phyloP scores from a whole-genome alignment of 2,329 filamentous ascomycete species.

The Hypoxylon sp. region DNA sequence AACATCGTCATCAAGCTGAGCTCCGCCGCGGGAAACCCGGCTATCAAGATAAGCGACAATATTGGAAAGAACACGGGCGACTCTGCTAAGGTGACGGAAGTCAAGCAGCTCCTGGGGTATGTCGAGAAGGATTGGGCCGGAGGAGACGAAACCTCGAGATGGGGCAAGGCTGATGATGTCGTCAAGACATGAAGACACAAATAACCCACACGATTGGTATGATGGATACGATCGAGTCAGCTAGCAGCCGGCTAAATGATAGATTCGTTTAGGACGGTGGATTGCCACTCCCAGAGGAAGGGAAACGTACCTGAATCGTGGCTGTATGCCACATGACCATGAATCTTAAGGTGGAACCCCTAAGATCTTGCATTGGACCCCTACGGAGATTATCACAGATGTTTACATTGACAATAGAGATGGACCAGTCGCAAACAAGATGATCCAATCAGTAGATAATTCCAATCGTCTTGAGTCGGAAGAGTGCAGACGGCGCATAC shows the following conservation, averaged over 20 bases:
- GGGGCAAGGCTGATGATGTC: conserved; percentile 63
- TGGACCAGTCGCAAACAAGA: conserved; percentile 10
- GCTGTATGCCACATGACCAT: conserved; percentile 2
- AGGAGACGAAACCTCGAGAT: conserved; percentile 84
- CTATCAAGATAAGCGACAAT: conserved; percentile 94
- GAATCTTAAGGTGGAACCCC: conserved; percentile 6
- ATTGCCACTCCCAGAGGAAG: conserved; percentile 7
- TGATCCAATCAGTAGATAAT: conserved; percentile 19
- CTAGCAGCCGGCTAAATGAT: background rate
- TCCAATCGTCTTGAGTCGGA: background rate
- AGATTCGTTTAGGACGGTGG: background rate
- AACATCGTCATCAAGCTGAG: conserved; percentile 99
- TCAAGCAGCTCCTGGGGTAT: conserved; percentile 88
- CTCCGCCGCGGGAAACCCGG: conserved; percentile 79
- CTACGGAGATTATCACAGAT: background rate
- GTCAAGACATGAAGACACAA: conserved; percentile 11
- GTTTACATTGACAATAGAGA: conserved; percentile 7
- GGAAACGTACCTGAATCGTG: conserved; percentile 20
- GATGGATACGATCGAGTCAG: conserved; percentile 12
- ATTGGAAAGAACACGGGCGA: conserved; percentile 94
- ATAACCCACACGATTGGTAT: background rate
- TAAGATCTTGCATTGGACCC: background rate
- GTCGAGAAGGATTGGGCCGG: conserved; percentile 83
- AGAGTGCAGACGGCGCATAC: conserved; percentile 2
- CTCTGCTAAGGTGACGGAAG: conserved; percentile 76